A percentile compares a stretch with the other conserved stretches of the same genome.
Conservation (phyloP, 257 asterid genomes). For the Ballota nigra region DNA sequence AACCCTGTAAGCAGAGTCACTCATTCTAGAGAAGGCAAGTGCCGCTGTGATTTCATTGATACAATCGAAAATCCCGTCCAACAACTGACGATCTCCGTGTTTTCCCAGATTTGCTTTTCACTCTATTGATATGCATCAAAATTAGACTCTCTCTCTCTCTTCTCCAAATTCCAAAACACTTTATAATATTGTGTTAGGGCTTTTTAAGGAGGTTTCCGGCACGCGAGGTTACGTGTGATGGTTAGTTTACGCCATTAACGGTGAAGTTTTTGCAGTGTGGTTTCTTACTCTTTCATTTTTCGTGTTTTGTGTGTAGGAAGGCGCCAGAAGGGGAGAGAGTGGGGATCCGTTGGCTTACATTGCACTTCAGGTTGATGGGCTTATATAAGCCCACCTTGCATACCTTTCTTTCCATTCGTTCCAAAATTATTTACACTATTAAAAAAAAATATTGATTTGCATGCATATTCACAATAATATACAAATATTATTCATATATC, state of each 20-base stretch:
- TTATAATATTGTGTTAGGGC: slow-evolving; percentile 1
- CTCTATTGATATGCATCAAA: slow-evolving; percentile 35
- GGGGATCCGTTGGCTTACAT: slow-evolving; percentile 44
- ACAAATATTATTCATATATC: too few species aligned
- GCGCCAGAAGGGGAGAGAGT: neutral
- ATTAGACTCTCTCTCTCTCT: neutral
- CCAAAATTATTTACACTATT: too few species aligned
- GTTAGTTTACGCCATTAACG: slow-evolving; percentile 62
- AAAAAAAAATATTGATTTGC: too few species aligned
- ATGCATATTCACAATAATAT: too few species aligned
- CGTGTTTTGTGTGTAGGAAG: neutral
- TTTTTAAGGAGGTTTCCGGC: slow-evolving; percentile 38
- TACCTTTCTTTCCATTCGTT: too few species aligned
- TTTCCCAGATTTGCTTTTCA: slow-evolving; percentile 83
- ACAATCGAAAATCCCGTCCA: slow-evolving; percentile 76
- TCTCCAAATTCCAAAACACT: neutral
- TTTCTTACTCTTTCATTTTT: neutral
- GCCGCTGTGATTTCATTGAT: slow-evolving; percentile 89
- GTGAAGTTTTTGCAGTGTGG: slow-evolving; percentile 33
- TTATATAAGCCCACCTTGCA: too few species aligned
- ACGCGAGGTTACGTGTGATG: slow-evolving; percentile 45
- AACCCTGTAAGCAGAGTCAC: slow-evolving; percentile 82
- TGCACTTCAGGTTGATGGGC: slow-evolving; percentile 40
- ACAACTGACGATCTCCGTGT: slow-evolving; percentile 68
- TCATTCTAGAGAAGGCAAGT: slow-evolving; percentile 71